Base-by-base conservation (phyloP, 352 stramenopile genomes). In the Globisporangium acanthophoron region DNA sequence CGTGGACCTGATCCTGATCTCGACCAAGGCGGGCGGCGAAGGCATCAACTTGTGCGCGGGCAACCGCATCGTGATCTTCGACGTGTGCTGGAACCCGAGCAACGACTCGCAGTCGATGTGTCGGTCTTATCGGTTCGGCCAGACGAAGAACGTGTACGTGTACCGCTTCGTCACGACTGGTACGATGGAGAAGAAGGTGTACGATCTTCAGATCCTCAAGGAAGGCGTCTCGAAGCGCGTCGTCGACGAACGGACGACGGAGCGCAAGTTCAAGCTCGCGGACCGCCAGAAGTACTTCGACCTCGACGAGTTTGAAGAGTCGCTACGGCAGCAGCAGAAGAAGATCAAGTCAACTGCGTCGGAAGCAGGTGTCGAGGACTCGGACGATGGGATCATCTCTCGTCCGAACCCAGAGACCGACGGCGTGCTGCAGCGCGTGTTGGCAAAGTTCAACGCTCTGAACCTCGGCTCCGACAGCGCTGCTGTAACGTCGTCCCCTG, bases 121-220 rank as follows among this genome's bases (percentile, higher is more conserved):
- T 64, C 85, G 91, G 21, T 96, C 79, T 15, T 97, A 97, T 54
- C 88, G 91, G 9, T 97, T 97, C 66, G 91, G 92, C 1, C 92
- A 98, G 61, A 85, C 71, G 0, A 97, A 97, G 58, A 76, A 81
- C 9, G 91, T 97, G 16, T 97, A 90, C 60, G 90, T 98, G 4
- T 98, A 98, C 54, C 84, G 90, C 0, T 91, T 98, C 24, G 90
- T 98, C 48, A 85, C 88, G 15, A 87, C 80, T 31, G 89, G 87
- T 1, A 97, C 92, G 8, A 96, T 98, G 73, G 92, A 98, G 69
- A 95, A 97, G 61, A 96, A 96, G 52, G 88, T 97, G 18, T 96
- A 96, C 55, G 84, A 96, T 61, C 66, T 94, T 29, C 89, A 97
- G 59, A 94, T 94, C 58, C 81, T 80, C 31, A 97, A 97, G 65